Evolutionary conservation across 129 eudicot genomes (phyloP).

Genomic region (Ambrosia trifida): DNA sequence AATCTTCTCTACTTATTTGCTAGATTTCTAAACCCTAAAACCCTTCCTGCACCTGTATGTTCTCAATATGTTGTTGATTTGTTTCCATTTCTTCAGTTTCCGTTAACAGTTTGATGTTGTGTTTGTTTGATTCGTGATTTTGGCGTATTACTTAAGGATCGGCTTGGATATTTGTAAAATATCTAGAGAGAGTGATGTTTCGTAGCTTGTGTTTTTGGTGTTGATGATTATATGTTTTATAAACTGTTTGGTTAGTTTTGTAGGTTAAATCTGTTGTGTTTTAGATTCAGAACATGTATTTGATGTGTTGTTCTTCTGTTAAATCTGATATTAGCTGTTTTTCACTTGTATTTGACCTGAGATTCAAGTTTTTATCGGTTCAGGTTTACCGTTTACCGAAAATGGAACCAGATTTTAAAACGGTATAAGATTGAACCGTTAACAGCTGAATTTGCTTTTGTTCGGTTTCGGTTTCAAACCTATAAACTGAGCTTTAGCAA

Average conservation of each 20-base stretch:
- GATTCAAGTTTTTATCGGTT: too few relatives aligned
- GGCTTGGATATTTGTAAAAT: background rate
- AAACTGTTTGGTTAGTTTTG: background rate
- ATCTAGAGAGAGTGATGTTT: background rate
- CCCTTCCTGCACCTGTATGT: background rate
- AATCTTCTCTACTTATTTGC: background rate
- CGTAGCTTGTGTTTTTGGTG: background rate
- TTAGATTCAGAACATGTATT: background rate
- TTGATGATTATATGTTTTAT: background rate
- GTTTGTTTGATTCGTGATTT: slow-evolving; percentile 22
- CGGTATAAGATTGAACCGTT: too few relatives aligned
- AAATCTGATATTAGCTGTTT: background rate
- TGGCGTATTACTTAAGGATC: background rate
- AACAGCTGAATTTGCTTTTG: too few relatives aligned
- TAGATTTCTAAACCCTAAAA: slow-evolving; percentile 22
- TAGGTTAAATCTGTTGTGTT: slow-evolving; percentile 21
- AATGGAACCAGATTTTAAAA: too few relatives aligned
- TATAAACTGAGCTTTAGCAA: too few relatives aligned
- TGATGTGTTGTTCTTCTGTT: background rate
- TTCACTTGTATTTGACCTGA: too few relatives aligned
- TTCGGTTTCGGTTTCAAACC: too few relatives aligned
- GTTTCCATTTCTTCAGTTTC: slow-evolving; percentile 1
- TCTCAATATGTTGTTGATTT: background rate
- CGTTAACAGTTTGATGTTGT: background rate
- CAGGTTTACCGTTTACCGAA: too few relatives aligned